Conservation (phyloP, 768 basidiomycete species). For the Cyclocybe cylindracea region DNA sequence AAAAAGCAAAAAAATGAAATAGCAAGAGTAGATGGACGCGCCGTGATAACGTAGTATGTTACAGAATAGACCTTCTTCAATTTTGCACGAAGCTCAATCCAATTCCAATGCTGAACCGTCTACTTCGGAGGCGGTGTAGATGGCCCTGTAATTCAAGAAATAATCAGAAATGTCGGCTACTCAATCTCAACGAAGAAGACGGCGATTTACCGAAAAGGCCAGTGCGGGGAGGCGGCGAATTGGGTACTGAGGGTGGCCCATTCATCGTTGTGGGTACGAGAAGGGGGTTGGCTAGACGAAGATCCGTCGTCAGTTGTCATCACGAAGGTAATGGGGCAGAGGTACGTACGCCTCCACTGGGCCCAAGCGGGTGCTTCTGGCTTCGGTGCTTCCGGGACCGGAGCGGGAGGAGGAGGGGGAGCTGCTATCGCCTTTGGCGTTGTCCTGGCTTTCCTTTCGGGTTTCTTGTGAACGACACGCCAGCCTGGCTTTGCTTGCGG, state of each 20-base stretch:
- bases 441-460: conserved; percentile 52
- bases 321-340: not conserved
- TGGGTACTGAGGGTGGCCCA: conserved; percentile 37
- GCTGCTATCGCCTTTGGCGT: conserved; percentile 40
- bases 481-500: conserved; percentile 67
- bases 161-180: not conserved
- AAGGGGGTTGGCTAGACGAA: conserved; percentile 59
- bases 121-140: conserved; percentile 34
- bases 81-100: conserved; percentile 2
- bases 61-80: conserved; percentile 6
- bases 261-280: conserved; percentile 49
- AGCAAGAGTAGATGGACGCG: conserved; percentile 6
- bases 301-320: not conserved
- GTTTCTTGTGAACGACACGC: conserved; percentile 70
- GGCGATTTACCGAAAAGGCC: conserved; percentile 65
- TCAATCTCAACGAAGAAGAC: not conserved
- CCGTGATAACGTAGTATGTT: conserved; percentile 1
- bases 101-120: not conserved
- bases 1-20: not conserved
- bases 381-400: conserved; percentile 45
- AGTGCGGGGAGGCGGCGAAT: conserved; percentile 50
- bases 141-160: conserved; percentile 20
- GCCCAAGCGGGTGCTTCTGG: conserved; percentile 76
- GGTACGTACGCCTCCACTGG: conserved; percentile 75
- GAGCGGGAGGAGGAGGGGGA: conserved; percentile 40